Conservation (phyloP, 352 stramenopile genomes). For the Globisporangium echinulatum region DNA sequence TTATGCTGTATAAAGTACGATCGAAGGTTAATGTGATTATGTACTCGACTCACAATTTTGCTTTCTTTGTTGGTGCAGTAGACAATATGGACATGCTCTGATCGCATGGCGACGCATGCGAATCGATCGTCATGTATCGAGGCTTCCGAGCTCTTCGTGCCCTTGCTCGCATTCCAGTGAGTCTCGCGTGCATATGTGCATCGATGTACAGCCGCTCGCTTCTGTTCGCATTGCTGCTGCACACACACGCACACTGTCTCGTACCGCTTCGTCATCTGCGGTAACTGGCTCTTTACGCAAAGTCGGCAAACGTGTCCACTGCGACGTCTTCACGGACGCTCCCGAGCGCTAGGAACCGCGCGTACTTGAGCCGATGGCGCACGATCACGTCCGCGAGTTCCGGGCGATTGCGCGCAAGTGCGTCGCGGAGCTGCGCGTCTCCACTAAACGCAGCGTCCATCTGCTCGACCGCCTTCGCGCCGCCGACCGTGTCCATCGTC, state of each 20-base stretch:
- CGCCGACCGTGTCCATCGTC: slow-evolving; percentile 60
- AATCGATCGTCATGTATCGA: no score
- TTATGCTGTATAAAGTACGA: no score
- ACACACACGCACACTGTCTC: not conserved
- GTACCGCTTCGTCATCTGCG: not conserved
- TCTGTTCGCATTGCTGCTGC: not conserved
- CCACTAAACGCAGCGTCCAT: slow-evolving; percentile 61
- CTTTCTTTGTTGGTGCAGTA: no score
- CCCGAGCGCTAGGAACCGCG: slow-evolving; percentile 49
- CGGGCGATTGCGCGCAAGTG: slow-evolving; percentile 53
- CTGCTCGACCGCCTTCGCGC: slow-evolving; percentile 42
- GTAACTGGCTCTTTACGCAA: slow-evolving; percentile 1
- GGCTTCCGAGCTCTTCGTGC: no score
- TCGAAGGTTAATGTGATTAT: no score
- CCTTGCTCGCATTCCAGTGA: not conserved
- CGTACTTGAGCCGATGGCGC: slow-evolving; percentile 77
- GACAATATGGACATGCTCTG: no score
- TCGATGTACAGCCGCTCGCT: not conserved
- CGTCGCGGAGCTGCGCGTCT: slow-evolving; percentile 52
- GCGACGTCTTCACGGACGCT: slow-evolving; percentile 48
- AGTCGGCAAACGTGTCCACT: slow-evolving; percentile 40
- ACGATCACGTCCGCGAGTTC: slow-evolving; percentile 70
- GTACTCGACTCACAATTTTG: no score
- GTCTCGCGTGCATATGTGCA: not conserved
- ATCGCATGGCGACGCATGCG: no score